Percentiles rank a stretch among this genome's conserved stretches.
Evolutionary conservation across 2,329 filamentous ascomycete species (phyloP).

Genomic region (Paramyrothecium sp.): DNA sequence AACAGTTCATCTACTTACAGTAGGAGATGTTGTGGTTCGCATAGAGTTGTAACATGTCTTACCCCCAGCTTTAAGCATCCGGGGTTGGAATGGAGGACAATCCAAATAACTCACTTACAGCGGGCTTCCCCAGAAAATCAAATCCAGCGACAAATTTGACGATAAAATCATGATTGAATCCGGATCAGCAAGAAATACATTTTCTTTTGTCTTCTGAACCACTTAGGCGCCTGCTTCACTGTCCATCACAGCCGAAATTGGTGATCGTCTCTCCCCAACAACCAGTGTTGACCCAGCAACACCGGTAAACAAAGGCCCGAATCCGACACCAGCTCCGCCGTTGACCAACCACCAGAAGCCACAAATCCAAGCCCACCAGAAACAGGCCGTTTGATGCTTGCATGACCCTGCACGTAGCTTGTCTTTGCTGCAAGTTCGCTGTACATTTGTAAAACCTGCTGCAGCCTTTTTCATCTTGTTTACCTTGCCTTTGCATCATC

Average conservation of each 20-base stretch:
- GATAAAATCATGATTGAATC: slow-evolving; percentile 3
- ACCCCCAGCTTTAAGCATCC: not conserved
- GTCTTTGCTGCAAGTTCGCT: slow-evolving; percentile 9
- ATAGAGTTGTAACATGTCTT: not conserved
- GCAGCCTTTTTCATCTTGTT: not conserved
- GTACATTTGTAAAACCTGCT: not conserved
- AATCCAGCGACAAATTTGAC: not conserved
- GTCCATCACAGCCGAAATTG: not conserved
- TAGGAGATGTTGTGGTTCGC: too few relatives aligned
- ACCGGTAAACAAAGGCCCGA: slow-evolving; percentile 29
- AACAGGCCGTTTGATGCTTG: not conserved
- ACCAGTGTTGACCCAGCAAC: slow-evolving; percentile 24
- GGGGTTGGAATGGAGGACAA: not conserved
- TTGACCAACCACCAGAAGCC: slow-evolving; percentile 28
- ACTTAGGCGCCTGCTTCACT: slow-evolving; percentile 8
- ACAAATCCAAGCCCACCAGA: slow-evolving; percentile 12
- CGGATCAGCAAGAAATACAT: slow-evolving; percentile 1
- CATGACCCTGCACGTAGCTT: not conserved
- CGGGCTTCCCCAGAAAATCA: slow-evolving; percentile 5
- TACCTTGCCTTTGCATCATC: not conserved
- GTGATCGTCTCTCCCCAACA: not conserved
- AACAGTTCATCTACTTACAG: too few relatives aligned
- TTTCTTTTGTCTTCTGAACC: slow-evolving; percentile 11
- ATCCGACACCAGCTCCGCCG: slow-evolving; percentile 12
- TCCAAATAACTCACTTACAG: not conserved